Conservation (phyloP, 176 grass and related monocot genomes). For the Zea luxurians region DNA sequence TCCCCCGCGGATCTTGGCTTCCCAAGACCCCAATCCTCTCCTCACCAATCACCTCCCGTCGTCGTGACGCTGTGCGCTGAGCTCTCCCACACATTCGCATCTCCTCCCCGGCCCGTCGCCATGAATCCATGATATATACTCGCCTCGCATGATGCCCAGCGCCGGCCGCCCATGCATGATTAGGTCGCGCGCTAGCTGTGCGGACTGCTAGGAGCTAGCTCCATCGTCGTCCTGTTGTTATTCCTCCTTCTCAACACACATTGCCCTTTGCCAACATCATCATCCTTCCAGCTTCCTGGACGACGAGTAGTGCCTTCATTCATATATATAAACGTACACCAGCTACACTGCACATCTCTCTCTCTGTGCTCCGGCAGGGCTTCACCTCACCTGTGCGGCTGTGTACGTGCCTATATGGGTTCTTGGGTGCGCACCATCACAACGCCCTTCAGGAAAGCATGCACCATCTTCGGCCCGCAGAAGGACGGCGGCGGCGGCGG, state of each 20-base stretch:
- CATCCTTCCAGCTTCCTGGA: neutral
- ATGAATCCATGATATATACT: conserved; percentile 36
- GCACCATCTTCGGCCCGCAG: conserved; percentile 44
- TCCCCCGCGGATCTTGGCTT: conserved; percentile 61
- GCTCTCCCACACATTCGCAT: neutral
- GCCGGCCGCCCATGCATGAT: neutral
- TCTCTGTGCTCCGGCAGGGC: neutral
- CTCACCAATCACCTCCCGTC: conserved; percentile 18
- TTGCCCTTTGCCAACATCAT: neutral
- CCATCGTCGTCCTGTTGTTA: neutral
- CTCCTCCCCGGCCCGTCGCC: neutral
- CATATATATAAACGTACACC: neutral
- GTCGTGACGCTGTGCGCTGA: conserved; percentile 22
- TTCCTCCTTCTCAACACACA: neutral
- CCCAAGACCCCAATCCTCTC: neutral
- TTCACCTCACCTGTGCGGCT: neutral
- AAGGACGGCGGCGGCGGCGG: conserved; percentile 36
- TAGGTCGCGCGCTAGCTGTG: neutral
- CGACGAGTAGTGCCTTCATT: neutral
- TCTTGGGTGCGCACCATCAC: conserved; percentile 74
- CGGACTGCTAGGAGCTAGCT: neutral
- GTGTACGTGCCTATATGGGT: conserved; percentile 43
- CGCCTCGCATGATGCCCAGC: neutral
- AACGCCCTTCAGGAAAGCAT: conserved; percentile 72
- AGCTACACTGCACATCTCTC: neutral